These are phyloP conservation scores for Parafenestella ontariensis DNA, from an alignment of 2,329 filamentous ascomycete genomes.

Conservation along the genomic window DNA sequence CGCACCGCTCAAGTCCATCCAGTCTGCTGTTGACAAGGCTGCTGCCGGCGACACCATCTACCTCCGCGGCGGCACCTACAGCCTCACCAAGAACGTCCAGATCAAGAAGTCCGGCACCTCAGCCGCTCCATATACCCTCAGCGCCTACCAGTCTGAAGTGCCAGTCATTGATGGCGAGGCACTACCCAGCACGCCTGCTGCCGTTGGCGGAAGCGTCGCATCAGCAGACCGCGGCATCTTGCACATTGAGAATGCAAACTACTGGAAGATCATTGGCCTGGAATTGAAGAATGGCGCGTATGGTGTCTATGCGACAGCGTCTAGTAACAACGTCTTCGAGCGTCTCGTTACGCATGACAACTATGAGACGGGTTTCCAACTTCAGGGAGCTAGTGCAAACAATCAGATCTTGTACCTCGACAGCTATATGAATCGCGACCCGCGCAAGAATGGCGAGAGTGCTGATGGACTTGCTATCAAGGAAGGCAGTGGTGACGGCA, in stretches of 20 bases:
- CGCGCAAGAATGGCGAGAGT: slow-evolving; percentile 60
- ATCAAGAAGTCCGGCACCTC: slow-evolving; percentile 51
- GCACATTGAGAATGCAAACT: slow-evolving; percentile 56
- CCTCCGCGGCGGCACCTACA: slow-evolving; percentile 55
- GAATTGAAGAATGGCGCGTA: slow-evolving; percentile 49
- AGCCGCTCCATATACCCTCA: slow-evolving; percentile 52
- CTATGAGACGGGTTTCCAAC: slow-evolving; percentile 51
- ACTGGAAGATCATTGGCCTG: slow-evolving; percentile 57
- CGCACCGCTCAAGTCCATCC: slow-evolving; percentile 56
- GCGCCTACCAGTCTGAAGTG: slow-evolving; percentile 53
- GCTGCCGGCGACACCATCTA: slow-evolving; percentile 57
- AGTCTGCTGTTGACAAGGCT: slow-evolving; percentile 55
- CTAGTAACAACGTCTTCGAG: slow-evolving; percentile 49
- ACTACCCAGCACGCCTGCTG: slow-evolving; percentile 51
- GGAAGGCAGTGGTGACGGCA: slow-evolving; percentile 56
- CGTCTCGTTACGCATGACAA: slow-evolving; percentile 49
- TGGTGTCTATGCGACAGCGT: slow-evolving; percentile 46
- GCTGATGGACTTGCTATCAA: slow-evolving; percentile 60
- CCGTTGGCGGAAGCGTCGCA: slow-evolving; percentile 49
- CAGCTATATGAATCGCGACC: slow-evolving; percentile 38
- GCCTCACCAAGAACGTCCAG: slow-evolving; percentile 57
- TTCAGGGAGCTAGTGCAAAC: slow-evolving; percentile 41
- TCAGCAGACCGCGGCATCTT: slow-evolving; percentile 56
- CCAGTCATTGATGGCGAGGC: slow-evolving; percentile 58
- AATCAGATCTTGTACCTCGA: slow-evolving; percentile 35